Conservation (phyloP, 164 flowering plant species). For the Berberis thunbergii region DNA sequence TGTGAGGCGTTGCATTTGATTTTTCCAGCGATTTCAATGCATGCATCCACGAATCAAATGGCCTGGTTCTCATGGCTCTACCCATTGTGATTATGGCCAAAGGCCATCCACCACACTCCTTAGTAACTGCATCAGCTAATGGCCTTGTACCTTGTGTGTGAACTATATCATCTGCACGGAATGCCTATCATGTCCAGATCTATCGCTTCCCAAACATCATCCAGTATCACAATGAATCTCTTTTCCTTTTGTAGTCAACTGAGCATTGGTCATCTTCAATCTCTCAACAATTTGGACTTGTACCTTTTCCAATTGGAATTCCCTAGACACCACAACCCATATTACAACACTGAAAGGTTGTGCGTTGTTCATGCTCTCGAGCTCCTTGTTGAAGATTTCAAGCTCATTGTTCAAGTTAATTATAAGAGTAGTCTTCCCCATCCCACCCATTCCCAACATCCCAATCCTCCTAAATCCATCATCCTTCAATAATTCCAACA, state of each 20-base stretch:
- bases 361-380: no score
- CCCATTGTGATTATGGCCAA: slow-evolving; percentile 16
- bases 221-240: not conserved
- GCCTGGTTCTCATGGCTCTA: slow-evolving; percentile 10
- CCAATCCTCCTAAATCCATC: no score
- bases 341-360: no score
- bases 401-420: no score
- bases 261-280: slow-evolving; percentile 8
- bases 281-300: slow-evolving; percentile 1
- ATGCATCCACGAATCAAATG: slow-evolving; percentile 14
- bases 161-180: slow-evolving; percentile 8
- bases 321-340: not conserved
- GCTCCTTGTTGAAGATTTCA: no score
- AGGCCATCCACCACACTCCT: slow-evolving; percentile 10
- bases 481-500: no score
- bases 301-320: not conserved
- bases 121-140: not conserved
- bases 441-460: slow-evolving; percentile 7
- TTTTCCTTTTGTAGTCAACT: slow-evolving; percentile 1
- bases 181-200: slow-evolving; percentile 19
- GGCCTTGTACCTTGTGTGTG: not conserved
- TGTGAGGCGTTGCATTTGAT: not conserved
- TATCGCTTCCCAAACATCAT: no score
- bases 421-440: not conserved
- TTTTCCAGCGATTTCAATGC: slow-evolving; percentile 12